Evolutionary conservation across 805 yeast species (phyloP).

Genomic region (Allodekkera sacchari): DNA sequence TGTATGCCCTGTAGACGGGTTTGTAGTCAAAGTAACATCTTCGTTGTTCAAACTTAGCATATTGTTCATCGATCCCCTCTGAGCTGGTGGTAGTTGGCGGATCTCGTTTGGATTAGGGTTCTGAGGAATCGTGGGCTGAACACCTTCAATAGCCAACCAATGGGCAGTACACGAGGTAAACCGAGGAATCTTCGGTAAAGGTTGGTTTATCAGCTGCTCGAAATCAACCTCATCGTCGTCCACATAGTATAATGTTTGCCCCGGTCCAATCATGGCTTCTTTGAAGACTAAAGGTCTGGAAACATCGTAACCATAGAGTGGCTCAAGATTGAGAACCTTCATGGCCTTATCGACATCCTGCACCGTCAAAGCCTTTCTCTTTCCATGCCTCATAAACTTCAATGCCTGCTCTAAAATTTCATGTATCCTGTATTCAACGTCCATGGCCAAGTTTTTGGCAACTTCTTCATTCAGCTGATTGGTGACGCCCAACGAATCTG

Average conservation of each 20-base stretch:
- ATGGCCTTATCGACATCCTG: conserved; percentile 77
- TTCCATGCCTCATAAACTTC: conserved; percentile 92
- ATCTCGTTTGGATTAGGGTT: conserved; percentile 83
- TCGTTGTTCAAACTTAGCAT: conserved; percentile 45
- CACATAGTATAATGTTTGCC: conserved; percentile 86
- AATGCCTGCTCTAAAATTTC: conserved; percentile 93
- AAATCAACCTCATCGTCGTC: conserved; percentile 91
- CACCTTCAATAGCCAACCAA: conserved; percentile 98
- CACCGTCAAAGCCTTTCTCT: conserved; percentile 72
- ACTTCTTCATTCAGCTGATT: conserved; percentile 78
- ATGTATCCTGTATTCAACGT: conserved; percentile 94
- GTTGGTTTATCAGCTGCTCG: conserved; percentile 87
- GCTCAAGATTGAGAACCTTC: conserved; percentile 83
- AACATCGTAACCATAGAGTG: conserved; percentile 80
- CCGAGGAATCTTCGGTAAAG: conserved; percentile 91
- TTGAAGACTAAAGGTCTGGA: conserved; percentile 65
- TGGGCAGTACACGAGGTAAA: conserved; percentile 89
- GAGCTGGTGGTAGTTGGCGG: conserved; percentile 63
- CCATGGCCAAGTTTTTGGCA: conserved; percentile 94
- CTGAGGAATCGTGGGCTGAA: conserved; percentile 95
- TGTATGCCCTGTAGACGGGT: conserved; percentile 21
- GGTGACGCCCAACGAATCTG: conserved; percentile 78
- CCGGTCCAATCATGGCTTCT: conserved; percentile 84
- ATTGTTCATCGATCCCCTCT: conserved; percentile 76
- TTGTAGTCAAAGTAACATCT: conserved; percentile 23